Percentiles rank a stretch among this genome's conserved stretches.
phyloP scores from a whole-genome alignment of 1,284 basidiomycete genomes.

The Kalmanozyma brasiliensis region DNA sequence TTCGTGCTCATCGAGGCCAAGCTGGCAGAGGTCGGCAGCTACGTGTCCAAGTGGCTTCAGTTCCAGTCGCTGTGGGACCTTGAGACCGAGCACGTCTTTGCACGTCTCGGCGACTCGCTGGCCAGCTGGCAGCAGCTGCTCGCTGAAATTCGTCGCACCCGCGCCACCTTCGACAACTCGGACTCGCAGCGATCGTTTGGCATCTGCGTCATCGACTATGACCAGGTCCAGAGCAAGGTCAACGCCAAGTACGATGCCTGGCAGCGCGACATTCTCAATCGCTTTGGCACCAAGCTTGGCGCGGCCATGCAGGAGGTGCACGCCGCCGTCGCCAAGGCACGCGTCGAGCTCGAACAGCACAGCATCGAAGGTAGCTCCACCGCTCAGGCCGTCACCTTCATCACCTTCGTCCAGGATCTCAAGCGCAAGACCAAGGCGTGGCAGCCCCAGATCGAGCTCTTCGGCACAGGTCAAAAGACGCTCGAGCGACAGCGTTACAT shows the following conservation, averaged over 20 bases:
- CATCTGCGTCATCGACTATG: slow-evolving; percentile 94
- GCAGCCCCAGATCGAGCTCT: slow-evolving; percentile 96
- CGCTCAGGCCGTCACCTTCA: slow-evolving; percentile 96
- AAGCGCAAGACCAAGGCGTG: slow-evolving; percentile 96
- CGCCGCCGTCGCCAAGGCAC: slow-evolving; percentile 86
- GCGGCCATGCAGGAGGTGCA: slow-evolving; percentile 97
- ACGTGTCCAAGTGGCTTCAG: slow-evolving; percentile 96
- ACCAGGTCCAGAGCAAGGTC: slow-evolving; percentile 95
- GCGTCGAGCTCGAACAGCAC: slow-evolving; percentile 91
- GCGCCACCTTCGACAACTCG: slow-evolving; percentile 94
- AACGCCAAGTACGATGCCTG: slow-evolving; percentile 98
- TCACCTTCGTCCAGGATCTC: slow-evolving; percentile 98
- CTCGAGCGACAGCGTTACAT: slow-evolving; percentile 95
- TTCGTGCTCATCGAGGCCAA: slow-evolving; percentile 89
- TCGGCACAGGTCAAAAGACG: slow-evolving; percentile 93
- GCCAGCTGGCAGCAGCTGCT: slow-evolving; percentile 91
- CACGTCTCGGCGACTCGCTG: slow-evolving; percentile 89
- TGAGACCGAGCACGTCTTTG: slow-evolving; percentile 95
- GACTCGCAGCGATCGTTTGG: slow-evolving; percentile 90
- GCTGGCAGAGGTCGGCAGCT: slow-evolving; percentile 84
- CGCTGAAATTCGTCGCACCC: slow-evolving; percentile 93
- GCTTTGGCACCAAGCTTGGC: slow-evolving; percentile 91
- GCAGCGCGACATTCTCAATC: slow-evolving; percentile 91
- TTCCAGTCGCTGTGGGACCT: slow-evolving; percentile 99
- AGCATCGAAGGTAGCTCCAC: slow-evolving; percentile 77